phyloP scores from a whole-genome alignment of 768 basidiomycete genomes.

The Amylocystis lapponica region DNA sequence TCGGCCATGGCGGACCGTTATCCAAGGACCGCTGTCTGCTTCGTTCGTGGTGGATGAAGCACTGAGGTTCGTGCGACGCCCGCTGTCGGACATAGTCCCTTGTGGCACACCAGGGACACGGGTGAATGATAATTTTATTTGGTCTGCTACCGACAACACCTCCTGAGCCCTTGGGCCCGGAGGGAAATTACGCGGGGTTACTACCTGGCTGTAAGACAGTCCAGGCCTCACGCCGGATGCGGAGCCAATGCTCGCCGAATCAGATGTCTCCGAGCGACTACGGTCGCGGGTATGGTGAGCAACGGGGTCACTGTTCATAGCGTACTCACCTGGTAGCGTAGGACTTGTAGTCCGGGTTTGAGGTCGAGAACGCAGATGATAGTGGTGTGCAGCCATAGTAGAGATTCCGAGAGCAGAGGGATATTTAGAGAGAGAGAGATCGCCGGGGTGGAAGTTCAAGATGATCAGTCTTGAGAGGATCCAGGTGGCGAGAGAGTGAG shows the following conservation, averaged over 20 bases:
- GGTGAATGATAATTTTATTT: neutral
- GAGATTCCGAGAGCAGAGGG: no score
- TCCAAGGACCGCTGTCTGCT: neutral
- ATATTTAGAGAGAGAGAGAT: no score
- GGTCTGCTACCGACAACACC: neutral
- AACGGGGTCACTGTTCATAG: neutral
- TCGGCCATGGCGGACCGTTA: slow-evolving; percentile 1
- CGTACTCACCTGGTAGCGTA: neutral
- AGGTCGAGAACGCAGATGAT: slow-evolving; percentile 7
- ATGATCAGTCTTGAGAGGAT: slow-evolving; percentile 13
- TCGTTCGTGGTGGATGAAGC: slow-evolving; percentile 6
- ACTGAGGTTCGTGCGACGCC: slow-evolving; percentile 1
- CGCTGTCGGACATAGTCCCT: neutral
- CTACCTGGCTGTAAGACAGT: slow-evolving; percentile 7
- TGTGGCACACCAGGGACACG: neutral
- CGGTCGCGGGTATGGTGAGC: neutral
- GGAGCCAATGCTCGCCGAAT: neutral
- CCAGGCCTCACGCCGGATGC: neutral
- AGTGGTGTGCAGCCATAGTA: slow-evolving; percentile 1
- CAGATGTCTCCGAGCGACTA: neutral
- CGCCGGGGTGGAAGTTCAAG: slow-evolving; percentile 7
- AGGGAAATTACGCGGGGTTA: slow-evolving; percentile 3
- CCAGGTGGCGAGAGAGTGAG: slow-evolving; percentile 9
- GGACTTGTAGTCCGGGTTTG: neutral
- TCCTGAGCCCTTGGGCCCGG: neutral